Base-by-base conservation (phyloP, 2,329 filamentous ascomycete genomes). In the Colletotrichum ledebouriae region DNA sequence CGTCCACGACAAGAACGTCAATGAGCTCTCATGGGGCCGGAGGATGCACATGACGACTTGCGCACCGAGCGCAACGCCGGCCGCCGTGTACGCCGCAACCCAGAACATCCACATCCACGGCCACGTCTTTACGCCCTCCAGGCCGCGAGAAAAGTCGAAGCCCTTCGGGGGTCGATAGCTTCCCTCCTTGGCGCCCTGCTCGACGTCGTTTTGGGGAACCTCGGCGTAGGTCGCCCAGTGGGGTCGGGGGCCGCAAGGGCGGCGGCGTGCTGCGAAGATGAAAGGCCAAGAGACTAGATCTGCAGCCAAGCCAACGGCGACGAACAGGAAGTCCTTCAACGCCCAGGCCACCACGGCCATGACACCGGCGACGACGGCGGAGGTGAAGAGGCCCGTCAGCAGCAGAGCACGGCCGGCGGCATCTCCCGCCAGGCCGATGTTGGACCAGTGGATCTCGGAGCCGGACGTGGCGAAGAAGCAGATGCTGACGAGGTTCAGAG, bases 1-100 rank as follows among this genome's bases (percentile, higher is more conserved):
- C 0, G 78, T 79, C 76, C 78, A 80, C 0, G 78, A 80, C 60
- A 80, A 72, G 70, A 78, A 80, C 6, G 73, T 72, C 11, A 80
- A 66, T 2, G 78, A 76, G 57, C 72, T 72, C 22, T 78, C 74
- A 12, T 70, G 50, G 0, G 78, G 78, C 10, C 78, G 75, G 13
- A 73, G 55, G 42, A 15, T 15, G 57, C 57, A 59, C 57, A 59
- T 59, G 13, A 76, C 39, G 9, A 73, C 22, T 41, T 75, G 73
- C 11, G 70, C 71, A 1, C 73, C 17, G n/a, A 77, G 46, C 0
- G 41, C 44, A 6, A 70, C 20, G 13, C 44, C 59, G 12, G 74
- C 59, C 4, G 71, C 13, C 6, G 71, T 10, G 47, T 75, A 72
- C 0, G 41, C 47, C 44, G 29, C 62, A 53, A 42, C 34, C 62